A percentile compares a stretch with the other conserved stretches of the same genome.
Evolutionary conservation across 139 green algal genomes (phyloP).

Genomic region (Picochlorum sp.): DNA sequence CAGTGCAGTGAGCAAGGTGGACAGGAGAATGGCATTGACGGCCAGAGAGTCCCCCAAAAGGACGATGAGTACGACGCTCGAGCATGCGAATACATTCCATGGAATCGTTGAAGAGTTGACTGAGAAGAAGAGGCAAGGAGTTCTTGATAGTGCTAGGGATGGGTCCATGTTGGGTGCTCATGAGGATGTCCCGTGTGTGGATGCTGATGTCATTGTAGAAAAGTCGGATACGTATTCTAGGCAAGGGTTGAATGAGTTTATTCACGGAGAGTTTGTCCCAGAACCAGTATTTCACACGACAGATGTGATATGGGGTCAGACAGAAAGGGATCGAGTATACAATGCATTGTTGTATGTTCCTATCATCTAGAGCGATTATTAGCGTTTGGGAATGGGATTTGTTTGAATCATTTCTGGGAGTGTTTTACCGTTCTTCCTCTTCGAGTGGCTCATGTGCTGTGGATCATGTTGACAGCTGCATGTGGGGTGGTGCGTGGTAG

Average conservation of each 20-base stretch:
- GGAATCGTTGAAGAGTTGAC: too few relatives aligned
- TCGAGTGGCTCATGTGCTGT: constrained; percentile 24
- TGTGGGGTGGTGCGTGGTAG: constrained; percentile 2
- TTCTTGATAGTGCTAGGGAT: too few relatives aligned
- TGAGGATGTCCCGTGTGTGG: too few relatives aligned
- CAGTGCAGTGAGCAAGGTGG: too few relatives aligned
- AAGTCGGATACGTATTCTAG: background rate
- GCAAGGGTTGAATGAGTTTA: constrained; percentile 17
- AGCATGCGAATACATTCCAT: too few relatives aligned
- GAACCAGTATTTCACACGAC: constrained; percentile 35
- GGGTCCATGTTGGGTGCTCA: too few relatives aligned
- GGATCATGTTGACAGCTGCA: constrained; percentile 3
- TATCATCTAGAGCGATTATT: constrained; percentile 81
- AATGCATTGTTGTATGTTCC: constrained; percentile 79
- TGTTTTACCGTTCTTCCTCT: constrained; percentile 73
- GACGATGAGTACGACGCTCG: too few relatives aligned
- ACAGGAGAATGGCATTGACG: too few relatives aligned
- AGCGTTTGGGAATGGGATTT: constrained; percentile 60
- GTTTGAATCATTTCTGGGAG: constrained; percentile 63
- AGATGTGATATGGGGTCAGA: constrained; percentile 65
- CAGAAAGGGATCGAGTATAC: constrained; percentile 72
- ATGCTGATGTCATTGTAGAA: too few relatives aligned
- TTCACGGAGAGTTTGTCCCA: constrained; percentile 19
- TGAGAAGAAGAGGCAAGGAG: too few relatives aligned
- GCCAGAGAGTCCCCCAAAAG: too few relatives aligned